These are phyloP conservation scores for Beauveria sp. DNA, from an alignment of 2,329 filamentous ascomycete species.

Conservation along the genomic window DNA sequence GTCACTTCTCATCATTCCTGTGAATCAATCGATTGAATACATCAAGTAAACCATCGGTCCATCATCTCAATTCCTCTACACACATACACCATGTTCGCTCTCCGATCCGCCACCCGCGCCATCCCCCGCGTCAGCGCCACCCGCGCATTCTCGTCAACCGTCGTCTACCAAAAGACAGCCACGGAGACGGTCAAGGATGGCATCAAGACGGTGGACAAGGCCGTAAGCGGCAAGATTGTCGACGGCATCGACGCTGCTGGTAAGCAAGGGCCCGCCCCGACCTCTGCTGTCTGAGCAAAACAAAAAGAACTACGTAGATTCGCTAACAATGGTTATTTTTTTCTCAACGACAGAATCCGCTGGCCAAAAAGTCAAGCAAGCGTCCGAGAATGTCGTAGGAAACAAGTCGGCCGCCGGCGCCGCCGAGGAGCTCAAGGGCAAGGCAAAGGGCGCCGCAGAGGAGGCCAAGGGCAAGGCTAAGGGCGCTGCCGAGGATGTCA, in stretches of 20 bases:
- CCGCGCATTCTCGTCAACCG: conserved; percentile 43
- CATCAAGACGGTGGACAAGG: conserved; percentile 50
- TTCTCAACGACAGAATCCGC: conserved; percentile 24
- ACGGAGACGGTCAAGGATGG: conserved; percentile 52
- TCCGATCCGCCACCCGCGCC: conserved; percentile 35
- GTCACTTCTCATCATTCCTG: conserved; percentile 4
- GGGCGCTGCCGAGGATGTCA: conserved; percentile 33
- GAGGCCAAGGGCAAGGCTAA: conserved; percentile 33
- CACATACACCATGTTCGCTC: conserved; percentile 41
- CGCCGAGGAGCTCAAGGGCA: conserved; percentile 31
- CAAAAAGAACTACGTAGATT: background rate
- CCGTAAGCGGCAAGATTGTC: conserved; percentile 53
- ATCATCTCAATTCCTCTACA: background rate
- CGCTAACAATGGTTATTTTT: background rate
- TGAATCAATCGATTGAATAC: background rate
- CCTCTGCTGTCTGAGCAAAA: too few relatives aligned
- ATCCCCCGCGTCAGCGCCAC: conserved; percentile 32
- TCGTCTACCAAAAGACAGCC: conserved; percentile 38
- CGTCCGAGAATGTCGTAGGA: conserved; percentile 27
- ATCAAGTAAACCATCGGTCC: background rate
- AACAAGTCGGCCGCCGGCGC: conserved; percentile 27
- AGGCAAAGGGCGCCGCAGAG: conserved; percentile 37
- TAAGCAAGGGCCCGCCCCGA: conserved; percentile 26
- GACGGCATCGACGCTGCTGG: conserved; percentile 52
- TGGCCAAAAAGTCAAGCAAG: conserved; percentile 42